Percentiles rank a stretch among this genome's conserved stretches.
Evolutionary conservation across 73 alveolate species (phyloP).

Genomic region (Paramecium sexaurelia): DNA sequence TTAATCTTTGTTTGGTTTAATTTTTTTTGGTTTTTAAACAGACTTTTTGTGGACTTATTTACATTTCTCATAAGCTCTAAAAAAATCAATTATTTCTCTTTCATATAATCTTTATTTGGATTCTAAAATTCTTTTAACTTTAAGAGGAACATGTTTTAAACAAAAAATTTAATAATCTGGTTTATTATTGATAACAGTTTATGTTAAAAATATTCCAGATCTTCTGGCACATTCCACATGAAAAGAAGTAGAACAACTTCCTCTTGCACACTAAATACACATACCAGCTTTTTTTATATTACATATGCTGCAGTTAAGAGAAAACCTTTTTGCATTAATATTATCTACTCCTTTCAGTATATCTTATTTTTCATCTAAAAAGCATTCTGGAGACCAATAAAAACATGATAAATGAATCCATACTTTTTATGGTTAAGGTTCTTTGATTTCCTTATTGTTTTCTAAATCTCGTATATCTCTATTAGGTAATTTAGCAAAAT

Average conservation of each 20-base stretch:
- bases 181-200: constrained; percentile 20
- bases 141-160: constrained; percentile 55
- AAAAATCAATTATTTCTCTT: constrained; percentile 60
- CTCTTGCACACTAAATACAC: constrained; percentile 64
- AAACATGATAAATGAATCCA: constrained; percentile 70
- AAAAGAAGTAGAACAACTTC: constrained; percentile 52
- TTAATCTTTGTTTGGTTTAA: neutral
- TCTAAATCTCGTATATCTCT: constrained; percentile 46
- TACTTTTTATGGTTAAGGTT: constrained; percentile 49
- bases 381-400: constrained; percentile 66
- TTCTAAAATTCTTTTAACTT: constrained; percentile 61
- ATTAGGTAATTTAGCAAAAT: constrained; percentile 42
- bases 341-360: constrained; percentile 53
- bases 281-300: constrained; percentile 52
- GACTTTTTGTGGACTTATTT: constrained; percentile 17
- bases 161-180: constrained; percentile 54
- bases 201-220: constrained; percentile 53
- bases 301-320: constrained; percentile 51
- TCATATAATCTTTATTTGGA: constrained; percentile 56
- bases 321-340: constrained; percentile 56
- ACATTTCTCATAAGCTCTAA: constrained; percentile 50
- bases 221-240: constrained; percentile 70
- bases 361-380: constrained; percentile 59
- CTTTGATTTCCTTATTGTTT: constrained; percentile 23
- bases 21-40: neutral